Evolutionary conservation across 352 stramenopile species (phyloP), one percentile per base, ranked within the genome.

Genomic region (Globisporangium apiculatum): DNA sequence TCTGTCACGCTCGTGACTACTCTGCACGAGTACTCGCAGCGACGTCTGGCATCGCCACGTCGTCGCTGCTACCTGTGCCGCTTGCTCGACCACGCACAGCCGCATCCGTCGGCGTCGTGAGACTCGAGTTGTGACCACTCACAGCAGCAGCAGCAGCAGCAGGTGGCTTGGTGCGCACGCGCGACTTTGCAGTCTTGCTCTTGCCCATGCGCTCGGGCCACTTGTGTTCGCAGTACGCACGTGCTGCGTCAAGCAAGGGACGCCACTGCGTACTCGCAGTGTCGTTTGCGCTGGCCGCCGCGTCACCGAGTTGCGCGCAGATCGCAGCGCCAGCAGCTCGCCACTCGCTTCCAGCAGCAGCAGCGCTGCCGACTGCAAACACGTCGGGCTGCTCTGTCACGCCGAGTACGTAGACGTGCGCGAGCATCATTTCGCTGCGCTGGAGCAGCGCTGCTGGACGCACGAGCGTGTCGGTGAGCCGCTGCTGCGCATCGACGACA

Each of bases 161-260:
- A 17, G 42, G 42, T 47, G 42, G 42, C 11, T 47, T 15, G 7
- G 11, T 5, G 11, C 17, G 17, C 18, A 51, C 7, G 9, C 63
- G 65, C 10, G 66, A 74, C 53, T 80, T 82, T 5, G 52, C 14
- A 1, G 49, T 6, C 42, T 83, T 82, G 18, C 61, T 55, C 49
- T 83, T 83, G 17, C 76, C 70, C 50, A 64, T 69, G 14, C 77
- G 80, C 46, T 90, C 76, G 5, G 78, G 78, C 80, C 80, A 90
- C 49, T 72, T 75, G 6, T 75, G 69, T 65, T 90, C 80, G 42
- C 80, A 90, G 51, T 82, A 86, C 4, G 57, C 57, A 8, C 67
- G 72, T 10, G 77, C 61, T 5, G 72, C 66, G 9, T 67, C 56
- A 14, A 81, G 38, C 24, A 83, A 71, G 3, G 56, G 10, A 18